Base-by-base conservation (phyloP, 139 green algal species). In the Chara braunii region DNA sequence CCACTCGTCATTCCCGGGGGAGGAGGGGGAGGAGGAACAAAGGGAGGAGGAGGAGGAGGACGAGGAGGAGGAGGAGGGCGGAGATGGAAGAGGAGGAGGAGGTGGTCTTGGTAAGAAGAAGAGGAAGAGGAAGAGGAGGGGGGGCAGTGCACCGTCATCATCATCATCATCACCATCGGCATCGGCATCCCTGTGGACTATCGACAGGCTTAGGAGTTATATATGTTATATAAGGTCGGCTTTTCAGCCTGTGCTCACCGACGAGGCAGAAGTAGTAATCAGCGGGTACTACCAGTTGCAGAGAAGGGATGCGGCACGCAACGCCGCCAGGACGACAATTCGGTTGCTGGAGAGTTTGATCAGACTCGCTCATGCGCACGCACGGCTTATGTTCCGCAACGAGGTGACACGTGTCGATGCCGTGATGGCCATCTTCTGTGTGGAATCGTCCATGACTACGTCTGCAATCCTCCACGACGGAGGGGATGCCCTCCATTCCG, bases 341-440 rank as follows among this genome's bases (percentile, higher is more conserved):
- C 80, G 89, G 8, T 83, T 91, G 79, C 83, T 96, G 31, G 87
- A 96, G 68, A 85, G 75, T 58, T 71, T 96, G 0, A 80, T 95
- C 11, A 76, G 89, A 23, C 28, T 95, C 2, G 72, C 87, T 2
- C 87, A 95, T 78, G 89, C 89, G 5, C 89, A 95, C 50, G 90
- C 88, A 8, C 66, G 82, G 14, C 78, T 95, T 26, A 82, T 87
- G 67, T 84, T 68, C 45, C 60, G 85, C 29, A 12, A 63, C 28
- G 8, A 43, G 23, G 86, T 95, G 3, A 68, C 48, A 7, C 53
- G 67, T 35, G 34, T 60, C 34, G 74, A 80, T 24, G 74, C 70
- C 12, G 44, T 80, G 3, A 18, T 51, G 7, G 73, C 57, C 43
- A 26, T 76, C 30, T 26, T 30, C 28, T 24, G 22, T 4, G 14